A percentile compares a stretch with the other conserved stretches of the same genome.
Conservation (phyloP, 2,329 filamentous ascomycete species). For the Blastomyces percursus region DNA sequence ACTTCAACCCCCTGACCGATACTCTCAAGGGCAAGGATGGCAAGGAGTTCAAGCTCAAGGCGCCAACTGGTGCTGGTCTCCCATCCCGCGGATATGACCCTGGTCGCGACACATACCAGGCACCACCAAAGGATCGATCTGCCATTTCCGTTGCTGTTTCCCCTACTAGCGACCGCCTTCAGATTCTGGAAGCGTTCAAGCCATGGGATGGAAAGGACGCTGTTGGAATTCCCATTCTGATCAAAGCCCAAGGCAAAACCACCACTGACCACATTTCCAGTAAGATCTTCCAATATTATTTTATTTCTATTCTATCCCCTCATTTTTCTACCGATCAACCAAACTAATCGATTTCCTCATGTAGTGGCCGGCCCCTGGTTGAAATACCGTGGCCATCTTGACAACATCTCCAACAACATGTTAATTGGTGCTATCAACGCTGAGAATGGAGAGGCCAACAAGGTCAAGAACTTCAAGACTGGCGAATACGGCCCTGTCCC, state of each 20-base stretch:
- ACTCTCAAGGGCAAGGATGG: constrained; percentile 88
- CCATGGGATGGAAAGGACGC: constrained; percentile 91
- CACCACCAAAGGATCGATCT: constrained; percentile 69
- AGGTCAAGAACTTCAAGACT: constrained; percentile 81
- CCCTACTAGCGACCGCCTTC: constrained; percentile 84
- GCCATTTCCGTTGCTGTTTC: constrained; percentile 69
- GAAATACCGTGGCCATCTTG: constrained; percentile 96
- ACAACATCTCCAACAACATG: constrained; percentile 99
- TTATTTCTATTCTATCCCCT: neutral
- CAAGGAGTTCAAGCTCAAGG: constrained; percentile 82
- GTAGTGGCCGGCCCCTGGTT: constrained; percentile 82
- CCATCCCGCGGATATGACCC: constrained; percentile 77
- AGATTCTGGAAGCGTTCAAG: constrained; percentile 75
- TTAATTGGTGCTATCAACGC: constrained; percentile 94
- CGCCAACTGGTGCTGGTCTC: constrained; percentile 70
- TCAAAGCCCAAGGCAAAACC: constrained; percentile 94
- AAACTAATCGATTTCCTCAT: constrained; percentile 15
- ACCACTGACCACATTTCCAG: constrained; percentile 93
- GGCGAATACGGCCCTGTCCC: constrained; percentile 81
- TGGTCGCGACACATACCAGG: constrained; percentile 89
- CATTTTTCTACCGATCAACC: neutral
- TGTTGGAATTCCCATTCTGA: constrained; percentile 72
- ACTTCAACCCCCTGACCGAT: constrained; percentile 94
- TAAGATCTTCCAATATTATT: constrained; percentile 14
- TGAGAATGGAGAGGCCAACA: constrained; percentile 95